phyloP scores from a whole-genome alignment of 2,329 filamentous ascomycete genomes.

The Trichoderma afroharzianum region DNA sequence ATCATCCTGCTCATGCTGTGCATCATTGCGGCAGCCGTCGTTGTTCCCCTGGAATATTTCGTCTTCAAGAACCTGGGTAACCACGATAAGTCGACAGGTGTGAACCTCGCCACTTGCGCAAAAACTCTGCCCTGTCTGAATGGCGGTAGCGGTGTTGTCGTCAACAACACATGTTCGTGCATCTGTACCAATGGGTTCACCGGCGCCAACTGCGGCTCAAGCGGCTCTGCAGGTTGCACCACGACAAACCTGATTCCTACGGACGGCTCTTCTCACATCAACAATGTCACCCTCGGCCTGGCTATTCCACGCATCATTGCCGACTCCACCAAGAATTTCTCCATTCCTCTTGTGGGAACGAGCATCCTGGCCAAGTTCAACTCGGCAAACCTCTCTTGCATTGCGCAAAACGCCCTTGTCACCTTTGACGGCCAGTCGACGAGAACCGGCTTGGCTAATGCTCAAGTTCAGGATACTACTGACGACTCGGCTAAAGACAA shows the following conservation, averaged over 20 bases:
- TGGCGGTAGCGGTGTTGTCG: slow-evolving; percentile 72
- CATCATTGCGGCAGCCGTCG: slow-evolving; percentile 73
- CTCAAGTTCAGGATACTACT: slow-evolving; percentile 26
- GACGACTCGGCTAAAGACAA: slow-evolving; percentile 11
- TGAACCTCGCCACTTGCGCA: slow-evolving; percentile 52
- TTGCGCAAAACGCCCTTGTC: slow-evolving; percentile 80
- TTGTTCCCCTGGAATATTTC: slow-evolving; percentile 68
- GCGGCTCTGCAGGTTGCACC: slow-evolving; percentile 49
- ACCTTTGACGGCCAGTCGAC: slow-evolving; percentile 65
- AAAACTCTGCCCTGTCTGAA: slow-evolving; percentile 67
- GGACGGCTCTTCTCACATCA: slow-evolving; percentile 37
- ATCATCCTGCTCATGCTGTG: slow-evolving; percentile 62
- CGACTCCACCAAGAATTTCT: slow-evolving; percentile 64
- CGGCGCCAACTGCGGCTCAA: slow-evolving; percentile 48
- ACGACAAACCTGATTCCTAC: slow-evolving; percentile 45
- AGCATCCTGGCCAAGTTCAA: slow-evolving; percentile 75
- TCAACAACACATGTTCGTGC: slow-evolving; percentile 70
- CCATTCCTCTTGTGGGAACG: slow-evolving; percentile 67
- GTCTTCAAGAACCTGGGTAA: slow-evolving; percentile 51
- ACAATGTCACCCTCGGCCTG: slow-evolving; percentile 75
- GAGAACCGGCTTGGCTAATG: slow-evolving; percentile 31
- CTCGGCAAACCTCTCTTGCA: slow-evolving; percentile 70
- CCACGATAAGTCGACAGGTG: slow-evolving; percentile 35
- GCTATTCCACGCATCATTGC: slow-evolving; percentile 72
- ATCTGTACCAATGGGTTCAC: slow-evolving; percentile 88